phyloP scores from a whole-genome alignment of 768 basidiomycete genomes.

The Xanthoconium stramineum region DNA sequence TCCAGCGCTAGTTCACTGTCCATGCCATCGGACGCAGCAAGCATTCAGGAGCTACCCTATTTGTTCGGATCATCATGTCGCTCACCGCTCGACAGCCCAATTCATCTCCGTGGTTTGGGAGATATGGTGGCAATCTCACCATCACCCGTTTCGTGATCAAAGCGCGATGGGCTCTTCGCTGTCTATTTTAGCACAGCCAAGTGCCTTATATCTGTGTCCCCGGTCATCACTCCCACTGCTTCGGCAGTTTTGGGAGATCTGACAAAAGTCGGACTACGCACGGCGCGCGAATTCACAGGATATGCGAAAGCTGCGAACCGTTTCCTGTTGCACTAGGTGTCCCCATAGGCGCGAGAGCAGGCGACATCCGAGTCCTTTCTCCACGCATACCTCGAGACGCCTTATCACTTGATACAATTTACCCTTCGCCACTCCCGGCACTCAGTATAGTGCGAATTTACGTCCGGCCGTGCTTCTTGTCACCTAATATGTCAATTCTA shows the following conservation, averaged over 20 bases:
- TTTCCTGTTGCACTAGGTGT: not conserved
- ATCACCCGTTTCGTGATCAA: not conserved
- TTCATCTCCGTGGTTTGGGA: not conserved
- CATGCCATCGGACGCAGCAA: not conserved
- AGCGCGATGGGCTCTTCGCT: not conserved
- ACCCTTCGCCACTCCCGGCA: too few species aligned
- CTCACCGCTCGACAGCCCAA: not conserved
- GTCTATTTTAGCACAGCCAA: not conserved
- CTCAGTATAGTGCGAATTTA: too few species aligned
- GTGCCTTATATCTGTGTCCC: not conserved
- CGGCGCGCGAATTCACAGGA: not conserved
- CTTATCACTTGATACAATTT: too few species aligned
- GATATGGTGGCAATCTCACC: not conserved
- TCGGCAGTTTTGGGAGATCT: too few species aligned
- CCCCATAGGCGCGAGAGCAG: too few species aligned
- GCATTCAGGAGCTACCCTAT: not conserved
- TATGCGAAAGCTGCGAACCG: not conserved
- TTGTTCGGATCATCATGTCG: not conserved
- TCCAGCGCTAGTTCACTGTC: constrained; percentile 1
- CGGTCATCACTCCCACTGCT: not conserved
- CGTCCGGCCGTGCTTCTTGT: too few species aligned
- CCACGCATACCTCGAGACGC: too few species aligned
- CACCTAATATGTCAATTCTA: too few species aligned
- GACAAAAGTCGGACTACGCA: not conserved
- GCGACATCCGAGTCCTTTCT: too few species aligned